Conservation (phyloP, 2,329 filamentous ascomycete genomes). For the Calonectria honghensis region DNA sequence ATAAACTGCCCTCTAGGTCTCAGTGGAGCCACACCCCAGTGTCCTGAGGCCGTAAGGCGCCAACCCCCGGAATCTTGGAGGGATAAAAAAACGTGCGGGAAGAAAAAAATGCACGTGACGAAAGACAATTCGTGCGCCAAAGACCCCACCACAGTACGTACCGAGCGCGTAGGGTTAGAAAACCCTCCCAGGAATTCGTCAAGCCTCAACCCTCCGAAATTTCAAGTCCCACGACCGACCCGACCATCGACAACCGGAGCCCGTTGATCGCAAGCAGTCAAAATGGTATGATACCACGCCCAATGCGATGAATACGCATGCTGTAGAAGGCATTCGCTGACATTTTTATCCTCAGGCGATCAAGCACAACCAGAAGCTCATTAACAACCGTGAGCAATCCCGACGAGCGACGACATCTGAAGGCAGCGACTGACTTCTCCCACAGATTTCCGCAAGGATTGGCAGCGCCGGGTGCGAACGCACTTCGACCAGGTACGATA, state of each 20-base stretch:
- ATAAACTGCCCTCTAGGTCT: background rate
- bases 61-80: background rate
- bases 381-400: conserved; percentile 88
- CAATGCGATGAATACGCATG: conserved; percentile 49
- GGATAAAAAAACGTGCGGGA: background rate
- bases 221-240: conserved; percentile 64
- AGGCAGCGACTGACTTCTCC: conserved; percentile 63
- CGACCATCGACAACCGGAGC: conserved; percentile 65
- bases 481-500: conserved; percentile 98
- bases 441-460: conserved; percentile 99
- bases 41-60: conserved; percentile 23
- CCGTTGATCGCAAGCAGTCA: conserved; percentile 72
- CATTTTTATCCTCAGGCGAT: conserved; percentile 80
- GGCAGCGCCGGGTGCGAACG: conserved; percentile 98
- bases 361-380: conserved; percentile 99
- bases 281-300: conserved; percentile 67
- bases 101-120: conserved; percentile 46
- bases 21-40: background rate
- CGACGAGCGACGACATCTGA: conserved; percentile 55
- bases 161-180: conserved; percentile 62
- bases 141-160: conserved; percentile 59
- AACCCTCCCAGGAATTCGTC: conserved; percentile 66
- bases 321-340: conserved; percentile 54
- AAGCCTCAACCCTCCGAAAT: conserved; percentile 62
- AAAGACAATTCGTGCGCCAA: conserved; percentile 48